Evolutionary conservation across 352 stramenopile genomes (phyloP).

Genomic region (Phytophthora pinifolia): DNA sequence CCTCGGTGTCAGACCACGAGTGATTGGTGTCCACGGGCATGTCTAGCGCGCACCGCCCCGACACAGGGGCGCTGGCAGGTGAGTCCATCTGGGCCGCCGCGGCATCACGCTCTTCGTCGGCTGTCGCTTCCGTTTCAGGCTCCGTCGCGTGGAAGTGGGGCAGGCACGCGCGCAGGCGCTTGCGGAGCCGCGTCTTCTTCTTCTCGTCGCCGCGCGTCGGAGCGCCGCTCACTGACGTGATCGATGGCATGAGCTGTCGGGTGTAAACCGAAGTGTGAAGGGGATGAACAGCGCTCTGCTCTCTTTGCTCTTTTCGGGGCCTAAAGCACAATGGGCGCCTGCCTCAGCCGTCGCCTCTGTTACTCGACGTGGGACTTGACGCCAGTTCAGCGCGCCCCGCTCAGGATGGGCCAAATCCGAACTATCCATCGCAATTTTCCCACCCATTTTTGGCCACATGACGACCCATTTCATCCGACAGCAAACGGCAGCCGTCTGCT

Average conservation of each 20-base stretch:
- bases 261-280: constrained; percentile 14
- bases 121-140: constrained; percentile 6
- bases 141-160: constrained; percentile 27
- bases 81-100: constrained; percentile 9
- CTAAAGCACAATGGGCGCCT: constrained; percentile 28
- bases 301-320: not conserved
- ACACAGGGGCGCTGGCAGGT: constrained; percentile 1
- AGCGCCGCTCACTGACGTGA: constrained; percentile 25
- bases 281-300: not conserved
- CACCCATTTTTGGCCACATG: constrained; percentile 1
- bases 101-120: constrained; percentile 2
- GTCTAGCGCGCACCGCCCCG: constrained; percentile 5
- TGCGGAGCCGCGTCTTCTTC: constrained; percentile 26
- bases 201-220: not conserved
- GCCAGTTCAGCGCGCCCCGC: constrained; percentile 19
- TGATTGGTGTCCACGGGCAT: constrained; percentile 23
- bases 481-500: no score
- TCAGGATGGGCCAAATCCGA: constrained; percentile 24
- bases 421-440: constrained; percentile 13
- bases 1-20: constrained; percentile 49
- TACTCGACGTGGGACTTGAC: constrained; percentile 20
- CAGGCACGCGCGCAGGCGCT: constrained; percentile 32
- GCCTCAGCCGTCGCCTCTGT: constrained; percentile 22
- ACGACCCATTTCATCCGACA: no score
- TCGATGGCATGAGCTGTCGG: constrained; percentile 14